Percentiles rank a stretch among this genome's conserved stretches.
Conservation (phyloP, 257 asterid species). For the Solanum arcanum region DNA sequence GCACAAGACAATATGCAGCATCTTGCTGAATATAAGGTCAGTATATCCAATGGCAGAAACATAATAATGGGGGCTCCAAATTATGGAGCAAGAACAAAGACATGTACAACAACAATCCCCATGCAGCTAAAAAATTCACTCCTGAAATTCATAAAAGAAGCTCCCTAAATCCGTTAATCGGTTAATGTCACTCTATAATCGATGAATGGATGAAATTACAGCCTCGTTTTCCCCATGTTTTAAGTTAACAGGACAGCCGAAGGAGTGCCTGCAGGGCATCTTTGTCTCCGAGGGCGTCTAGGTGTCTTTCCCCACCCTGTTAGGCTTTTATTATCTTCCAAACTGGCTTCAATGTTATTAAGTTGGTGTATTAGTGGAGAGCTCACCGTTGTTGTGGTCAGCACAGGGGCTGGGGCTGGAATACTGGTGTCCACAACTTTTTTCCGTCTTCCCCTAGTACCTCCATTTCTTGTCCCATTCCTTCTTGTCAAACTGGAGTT, state of each 20-base stretch:
- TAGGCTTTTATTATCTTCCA: slow-evolving; percentile 75
- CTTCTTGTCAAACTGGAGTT: slow-evolving; percentile 53
- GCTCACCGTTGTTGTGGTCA: slow-evolving; percentile 17
- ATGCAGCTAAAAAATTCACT: slow-evolving; percentile 14
- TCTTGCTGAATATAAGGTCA: slow-evolving; percentile 24
- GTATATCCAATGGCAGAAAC: slow-evolving; percentile 7
- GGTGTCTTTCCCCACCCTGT: slow-evolving; percentile 99
- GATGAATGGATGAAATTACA: slow-evolving; percentile 8
- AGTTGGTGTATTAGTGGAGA: slow-evolving; percentile 36
- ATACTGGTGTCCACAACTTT: slow-evolving; percentile 32
- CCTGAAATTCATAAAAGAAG: slow-evolving; percentile 17
- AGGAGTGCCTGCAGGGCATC: slow-evolving; percentile 69
- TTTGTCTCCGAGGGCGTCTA: slow-evolving; percentile 94
- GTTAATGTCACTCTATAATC: slow-evolving; percentile 21
- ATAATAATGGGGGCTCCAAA: slow-evolving; percentile 10
- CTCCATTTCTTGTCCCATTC: slow-evolving; percentile 47
- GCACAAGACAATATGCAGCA: slow-evolving; percentile 28
- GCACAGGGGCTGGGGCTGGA: slow-evolving; percentile 7
- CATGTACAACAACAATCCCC: slow-evolving; percentile 58
- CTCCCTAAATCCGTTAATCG: slow-evolving; percentile 10
- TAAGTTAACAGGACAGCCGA: slow-evolving; percentile 42
- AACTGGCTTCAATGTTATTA: slow-evolving; percentile 36
- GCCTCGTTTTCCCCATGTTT: slow-evolving; percentile 15
- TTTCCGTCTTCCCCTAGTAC: slow-evolving; percentile 56
- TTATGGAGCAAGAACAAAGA: slow-evolving; percentile 29